Evolutionary conservation across 345 rosid genomes (phyloP), one percentile per base, ranked within the genome.

Genomic region (Noccaea bulbosa): DNA sequence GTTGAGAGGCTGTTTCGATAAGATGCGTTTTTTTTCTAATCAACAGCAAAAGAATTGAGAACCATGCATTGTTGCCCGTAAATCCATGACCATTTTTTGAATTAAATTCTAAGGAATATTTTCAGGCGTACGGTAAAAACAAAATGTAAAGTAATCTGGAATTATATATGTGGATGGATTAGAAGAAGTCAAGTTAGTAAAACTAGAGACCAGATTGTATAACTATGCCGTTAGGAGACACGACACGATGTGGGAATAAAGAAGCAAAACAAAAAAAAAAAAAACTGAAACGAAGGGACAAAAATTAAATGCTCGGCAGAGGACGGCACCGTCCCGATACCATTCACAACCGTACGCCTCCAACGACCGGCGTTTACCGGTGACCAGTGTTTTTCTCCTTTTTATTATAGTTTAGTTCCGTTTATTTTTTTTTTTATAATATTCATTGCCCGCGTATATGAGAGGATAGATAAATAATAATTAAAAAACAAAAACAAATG

Each of bases 361-460:
- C 3, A 5, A 33, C 45, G 34, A 87, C 98, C 83, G 91, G 82
- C 81, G 83, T 44, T n/a, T 81, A 89, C 58, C 96, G 81, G 96
- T 87, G 85, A 74, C 49, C 52, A 57, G 6, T 11, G 69, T 39
- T 37, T 57, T 51, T 45, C 39, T 63, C 54, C 35, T n/a, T 34
- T 57, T 10, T 54, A 53, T 48, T 59, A 17, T 48, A 39, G 34
- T 48, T 66, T 58, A 55, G 32, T 56, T 65, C 27, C 7, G 30
- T 32, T 32, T 30, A 8, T 24, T 2, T 41, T 5, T 32, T 5
- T 32, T 27, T 27, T 22, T 76, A 47, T 39, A 32, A 41, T 74
- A 58, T 62, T 62, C 44, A 3, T 48, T 37, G 70, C 65, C 78
- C 79, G 65, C 79, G 70, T 75, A 68, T 68, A 50, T 67, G 64